phyloP scores from a whole-genome alignment of 768 basidiomycete genomes.

The Macrolepiota albuminosa region DNA sequence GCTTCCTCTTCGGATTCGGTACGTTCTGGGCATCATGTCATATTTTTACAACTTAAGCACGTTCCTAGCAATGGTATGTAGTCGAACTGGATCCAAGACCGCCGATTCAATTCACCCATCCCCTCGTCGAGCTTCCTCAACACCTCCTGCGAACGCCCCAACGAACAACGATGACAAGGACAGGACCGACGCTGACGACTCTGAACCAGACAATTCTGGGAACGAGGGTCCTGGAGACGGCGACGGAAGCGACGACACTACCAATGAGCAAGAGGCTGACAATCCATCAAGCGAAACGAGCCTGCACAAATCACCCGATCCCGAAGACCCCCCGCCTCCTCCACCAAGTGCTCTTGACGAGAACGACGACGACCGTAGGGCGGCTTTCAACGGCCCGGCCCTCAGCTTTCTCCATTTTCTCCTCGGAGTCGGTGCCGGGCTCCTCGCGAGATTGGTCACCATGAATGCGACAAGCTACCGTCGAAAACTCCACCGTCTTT shows the following conservation, averaged over 20 bases:
- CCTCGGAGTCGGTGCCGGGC: not conserved
- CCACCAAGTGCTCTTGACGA: not conserved
- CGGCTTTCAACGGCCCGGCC: not conserved
- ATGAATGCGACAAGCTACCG: not conserved
- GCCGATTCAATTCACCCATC: not conserved
- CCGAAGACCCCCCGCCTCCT: slow-evolving; percentile 1
- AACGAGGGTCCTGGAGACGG: not conserved
- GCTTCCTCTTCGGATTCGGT: not conserved
- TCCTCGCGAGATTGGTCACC: not conserved
- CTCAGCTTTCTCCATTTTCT: not conserved
- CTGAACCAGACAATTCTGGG: not conserved
- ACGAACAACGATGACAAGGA: not conserved
- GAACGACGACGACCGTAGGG: not conserved
- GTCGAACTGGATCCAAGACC: not conserved
- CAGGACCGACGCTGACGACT: not conserved
- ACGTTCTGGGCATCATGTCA: not conserved
- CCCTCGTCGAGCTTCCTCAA: not conserved
- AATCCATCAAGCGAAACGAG: not conserved
- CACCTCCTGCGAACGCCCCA: not conserved
- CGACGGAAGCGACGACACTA: not conserved
- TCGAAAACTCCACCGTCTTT: not conserved
- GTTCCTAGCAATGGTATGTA: not conserved
- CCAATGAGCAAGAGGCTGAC: not conserved
- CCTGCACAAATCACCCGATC: not conserved
- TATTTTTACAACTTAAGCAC: not conserved